phyloP scores from a whole-genome alignment of 2,329 filamentous ascomycete genomes.

The Geosmithia flava region DNA sequence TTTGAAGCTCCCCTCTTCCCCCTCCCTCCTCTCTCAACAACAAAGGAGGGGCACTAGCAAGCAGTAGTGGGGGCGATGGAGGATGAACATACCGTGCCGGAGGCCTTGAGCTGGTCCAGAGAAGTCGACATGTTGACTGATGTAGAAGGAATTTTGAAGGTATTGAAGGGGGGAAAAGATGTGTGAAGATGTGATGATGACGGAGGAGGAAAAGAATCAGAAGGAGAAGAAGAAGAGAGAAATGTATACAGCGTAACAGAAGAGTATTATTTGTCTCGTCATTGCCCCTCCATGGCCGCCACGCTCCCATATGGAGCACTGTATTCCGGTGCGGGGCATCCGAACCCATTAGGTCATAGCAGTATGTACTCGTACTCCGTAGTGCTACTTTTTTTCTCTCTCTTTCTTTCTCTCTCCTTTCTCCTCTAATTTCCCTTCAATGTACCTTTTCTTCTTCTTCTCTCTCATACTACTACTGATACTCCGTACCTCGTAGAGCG shows the following conservation, averaged over 20 bases:
- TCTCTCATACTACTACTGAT: no score
- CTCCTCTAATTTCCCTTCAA: no score
- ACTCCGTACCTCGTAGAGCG: no score
- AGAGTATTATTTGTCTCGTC: not conserved
- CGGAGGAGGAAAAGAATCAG: not conserved
- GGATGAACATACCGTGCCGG: constrained; percentile 71
- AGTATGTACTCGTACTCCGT: not conserved
- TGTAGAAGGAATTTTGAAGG: not conserved
- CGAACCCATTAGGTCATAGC: not conserved
- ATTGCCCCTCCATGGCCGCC: not conserved
- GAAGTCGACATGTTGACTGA: constrained; percentile 59
- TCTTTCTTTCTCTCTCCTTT: no score
- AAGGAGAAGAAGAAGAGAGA: not conserved
- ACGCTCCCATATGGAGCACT: not conserved
- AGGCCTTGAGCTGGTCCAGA: constrained; percentile 93
- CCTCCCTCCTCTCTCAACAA: not conserved
- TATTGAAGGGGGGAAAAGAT: not conserved
- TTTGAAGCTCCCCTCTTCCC: not conserved
- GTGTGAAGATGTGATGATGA: not conserved
- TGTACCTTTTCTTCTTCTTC: no score
- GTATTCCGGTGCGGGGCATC: not conserved
- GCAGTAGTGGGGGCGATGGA: constrained; percentile 7
- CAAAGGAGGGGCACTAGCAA: constrained; percentile 16
- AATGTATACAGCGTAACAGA: not conserved
- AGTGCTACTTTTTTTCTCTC: no score